phyloP scores from a whole-genome alignment of 768 basidiomycete species.

The Mycena floridula region DNA sequence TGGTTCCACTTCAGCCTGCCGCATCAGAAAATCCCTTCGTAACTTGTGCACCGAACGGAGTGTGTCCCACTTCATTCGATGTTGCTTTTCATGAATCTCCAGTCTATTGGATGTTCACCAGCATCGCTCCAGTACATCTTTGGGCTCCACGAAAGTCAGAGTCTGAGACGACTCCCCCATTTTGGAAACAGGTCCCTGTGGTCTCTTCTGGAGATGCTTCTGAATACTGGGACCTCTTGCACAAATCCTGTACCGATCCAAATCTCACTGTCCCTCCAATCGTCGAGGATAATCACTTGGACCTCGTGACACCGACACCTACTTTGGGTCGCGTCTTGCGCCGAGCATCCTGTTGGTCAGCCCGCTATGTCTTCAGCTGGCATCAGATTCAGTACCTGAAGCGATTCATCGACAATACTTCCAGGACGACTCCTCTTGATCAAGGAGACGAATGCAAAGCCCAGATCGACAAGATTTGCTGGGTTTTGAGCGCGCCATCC shows the following conservation, averaged over 20 bases:
- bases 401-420: constrained; percentile 36
- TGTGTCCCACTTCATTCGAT: constrained; percentile 42
- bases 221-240: constrained; percentile 54
- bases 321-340: constrained; percentile 46
- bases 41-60: constrained; percentile 34
- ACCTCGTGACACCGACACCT: constrained; percentile 6
- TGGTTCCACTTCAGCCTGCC: constrained; percentile 49
- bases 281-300: not conserved
- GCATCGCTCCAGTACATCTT: constrained; percentile 48
- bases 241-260: constrained; percentile 38
- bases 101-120: constrained; percentile 57
- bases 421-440: constrained; percentile 42
- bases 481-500: constrained; percentile 51
- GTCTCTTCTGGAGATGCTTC: constrained; percentile 30
- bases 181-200: constrained; percentile 47
- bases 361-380: constrained; percentile 57
- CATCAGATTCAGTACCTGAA: constrained; percentile 63
- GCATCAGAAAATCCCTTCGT: constrained; percentile 35
- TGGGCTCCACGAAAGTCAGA: no score
- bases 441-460: constrained; percentile 33
- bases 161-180: constrained; percentile 42
- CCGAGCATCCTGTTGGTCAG: constrained; percentile 53
- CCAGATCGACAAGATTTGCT: constrained; percentile 41
- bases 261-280: constrained; percentile 15
- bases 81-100: constrained; percentile 48